These are phyloP conservation scores for Skeletonema menzelii DNA, from an alignment of 108 stramenopile species.

Conservation along the genomic window DNA sequence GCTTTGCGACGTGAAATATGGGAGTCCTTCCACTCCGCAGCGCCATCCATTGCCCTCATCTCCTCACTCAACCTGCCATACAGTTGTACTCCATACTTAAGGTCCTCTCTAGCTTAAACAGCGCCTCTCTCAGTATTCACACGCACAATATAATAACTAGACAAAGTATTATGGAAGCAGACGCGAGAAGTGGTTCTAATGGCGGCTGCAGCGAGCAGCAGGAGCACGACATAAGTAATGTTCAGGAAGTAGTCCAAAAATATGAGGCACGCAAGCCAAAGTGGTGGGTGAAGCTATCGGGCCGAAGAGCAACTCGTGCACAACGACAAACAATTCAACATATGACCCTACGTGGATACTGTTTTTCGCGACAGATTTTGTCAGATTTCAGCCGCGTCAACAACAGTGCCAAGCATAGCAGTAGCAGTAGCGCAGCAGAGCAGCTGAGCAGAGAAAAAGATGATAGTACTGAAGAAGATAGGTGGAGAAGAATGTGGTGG, in stretches of 20 bases:
- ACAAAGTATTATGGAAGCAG: background rate
- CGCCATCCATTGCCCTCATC: too few species aligned
- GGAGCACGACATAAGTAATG: background rate
- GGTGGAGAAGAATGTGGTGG: constrained; percentile 31
- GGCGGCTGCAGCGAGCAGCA: background rate
- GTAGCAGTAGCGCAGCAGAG: constrained; percentile 14
- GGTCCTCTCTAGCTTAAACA: too few species aligned
- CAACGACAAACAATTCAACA: constrained; percentile 59
- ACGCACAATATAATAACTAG: too few species aligned
- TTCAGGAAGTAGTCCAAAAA: background rate
- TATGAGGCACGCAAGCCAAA: constrained; percentile 56
- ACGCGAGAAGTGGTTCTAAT: background rate
- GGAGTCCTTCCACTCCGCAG: too few species aligned
- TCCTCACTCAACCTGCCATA: too few species aligned
- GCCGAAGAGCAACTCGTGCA: constrained; percentile 57
- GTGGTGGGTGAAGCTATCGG: constrained; percentile 69
- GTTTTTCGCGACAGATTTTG: constrained; percentile 23
- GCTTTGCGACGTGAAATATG: too few species aligned
- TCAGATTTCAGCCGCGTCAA: constrained; percentile 34
- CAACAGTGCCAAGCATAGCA: constrained; percentile 19
- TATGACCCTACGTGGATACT: constrained; percentile 42
- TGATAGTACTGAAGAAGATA: background rate
- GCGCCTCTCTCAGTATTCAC: too few species aligned
- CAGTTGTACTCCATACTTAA: too few species aligned
- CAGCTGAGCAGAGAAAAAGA: background rate